These are phyloP conservation scores for Fraxinus dipetala DNA, from an alignment of 305 asterid species.

Conservation along the genomic window DNA sequence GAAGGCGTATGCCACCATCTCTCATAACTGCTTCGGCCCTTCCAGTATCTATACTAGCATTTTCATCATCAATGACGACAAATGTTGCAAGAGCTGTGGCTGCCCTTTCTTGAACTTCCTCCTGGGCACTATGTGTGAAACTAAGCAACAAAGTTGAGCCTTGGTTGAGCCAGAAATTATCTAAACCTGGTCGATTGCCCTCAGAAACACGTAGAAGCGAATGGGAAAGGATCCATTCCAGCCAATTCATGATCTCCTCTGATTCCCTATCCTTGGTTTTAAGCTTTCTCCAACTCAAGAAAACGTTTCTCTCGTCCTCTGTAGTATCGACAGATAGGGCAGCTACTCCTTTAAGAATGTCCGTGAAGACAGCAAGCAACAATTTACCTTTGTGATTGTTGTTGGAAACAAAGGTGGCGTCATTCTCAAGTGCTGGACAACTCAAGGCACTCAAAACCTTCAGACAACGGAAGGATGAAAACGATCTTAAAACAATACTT, in stretches of 20 bases:
- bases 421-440: slow-evolving; percentile 63
- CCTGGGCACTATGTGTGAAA: slow-evolving; percentile 74
- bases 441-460: slow-evolving; percentile 73
- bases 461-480: slow-evolving; percentile 55
- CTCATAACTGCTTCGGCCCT: slow-evolving; percentile 84
- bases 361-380: slow-evolving; percentile 55
- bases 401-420: slow-evolving; percentile 49
- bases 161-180: slow-evolving; percentile 81
- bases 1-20: slow-evolving; percentile 66
- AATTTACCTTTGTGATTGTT: slow-evolving; percentile 64
- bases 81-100: slow-evolving; percentile 87
- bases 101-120: slow-evolving; percentile 94
- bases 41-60: slow-evolving; percentile 66
- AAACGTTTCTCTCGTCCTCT: slow-evolving; percentile 45
- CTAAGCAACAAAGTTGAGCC: slow-evolving; percentile 67
- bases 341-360: slow-evolving; percentile 60
- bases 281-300: slow-evolving; percentile 51
- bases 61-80: slow-evolving; percentile 83
- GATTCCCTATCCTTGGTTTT: slow-evolving; percentile 40
- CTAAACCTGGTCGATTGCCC: slow-evolving; percentile 70
- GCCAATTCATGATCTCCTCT: slow-evolving; percentile 68
- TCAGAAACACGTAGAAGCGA: slow-evolving; percentile 83
- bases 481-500: slow-evolving; percentile 43
- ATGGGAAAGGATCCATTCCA: slow-evolving; percentile 74
- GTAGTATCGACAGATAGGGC: slow-evolving; percentile 54